Evolutionary conservation across 2,329 filamentous ascomycete species (phyloP), one percentile per base, ranked within the genome.

Genomic region (Dendrostoma leiphaemia): DNA sequence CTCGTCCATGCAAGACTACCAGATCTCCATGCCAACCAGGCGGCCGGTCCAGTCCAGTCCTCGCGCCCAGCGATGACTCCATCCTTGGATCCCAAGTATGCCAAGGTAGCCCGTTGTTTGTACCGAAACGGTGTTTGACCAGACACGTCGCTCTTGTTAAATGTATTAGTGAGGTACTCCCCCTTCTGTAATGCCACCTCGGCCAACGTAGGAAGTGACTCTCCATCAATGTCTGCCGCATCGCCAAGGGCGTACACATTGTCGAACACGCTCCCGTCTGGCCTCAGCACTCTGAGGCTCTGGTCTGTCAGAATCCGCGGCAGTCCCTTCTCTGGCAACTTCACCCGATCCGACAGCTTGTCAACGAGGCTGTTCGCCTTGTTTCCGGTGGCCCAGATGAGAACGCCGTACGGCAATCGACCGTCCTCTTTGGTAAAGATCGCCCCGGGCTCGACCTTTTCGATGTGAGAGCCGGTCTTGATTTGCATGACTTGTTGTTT

Each of bases 21-120:
- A 44, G 65, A 68, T 45, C 72, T 63, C 74, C 73, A 76, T 0
- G 72, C 72, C 34, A 75, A 32, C 74, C 73, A 76, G 3, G 74
- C 74, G 21, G 63, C 61, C 8, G 65, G 56, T 0, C 73, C 73
- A 7, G 71, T 75, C 69, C 70, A 75, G 17, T 71, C 65, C 6
- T 66, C 59, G 23, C 65, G 63, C 3, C 72, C 72, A 2, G 64
- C 68, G 5, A 74, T 67, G 37, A 76, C 66, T 0, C 73, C 73
- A 54, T 76, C 73, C 13, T 66, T 65, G n/a, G 63, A 58, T 2
- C 74, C 74, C 23, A 75, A 63, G 55, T 75, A 76, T 1, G 71
- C 69, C 34, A 75, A 58, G 13, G 69, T 61, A 0, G 67, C 64
- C 44, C 67, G 69, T 40, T 73, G 66, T 49, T 69, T 62, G 54